These are phyloP conservation scores for Corylus heterophylla DNA, from an alignment of 306 rosid genomes.

Conservation along the genomic window DNA sequence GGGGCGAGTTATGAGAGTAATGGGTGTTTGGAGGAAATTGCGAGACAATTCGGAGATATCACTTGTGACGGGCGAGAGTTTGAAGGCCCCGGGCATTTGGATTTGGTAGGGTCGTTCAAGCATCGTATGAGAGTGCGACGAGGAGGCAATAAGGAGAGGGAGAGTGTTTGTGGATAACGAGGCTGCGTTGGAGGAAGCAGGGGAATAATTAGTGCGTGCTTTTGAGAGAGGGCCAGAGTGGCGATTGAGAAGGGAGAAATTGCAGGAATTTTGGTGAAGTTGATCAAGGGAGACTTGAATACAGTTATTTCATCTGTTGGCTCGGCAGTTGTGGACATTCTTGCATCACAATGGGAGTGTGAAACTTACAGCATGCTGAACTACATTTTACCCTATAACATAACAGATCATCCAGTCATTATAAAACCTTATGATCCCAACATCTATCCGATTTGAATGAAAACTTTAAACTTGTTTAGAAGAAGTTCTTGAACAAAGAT, in stretches of 20 bases:
- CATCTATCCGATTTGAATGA: no score
- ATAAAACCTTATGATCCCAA: no score
- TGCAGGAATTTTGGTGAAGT: constrained; percentile 58
- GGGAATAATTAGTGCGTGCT: constrained; percentile 85
- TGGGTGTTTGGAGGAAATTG: constrained; percentile 61
- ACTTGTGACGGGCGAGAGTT: constrained; percentile 65
- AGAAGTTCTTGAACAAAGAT: no score
- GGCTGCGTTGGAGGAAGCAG: constrained; percentile 78
- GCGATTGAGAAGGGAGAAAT: constrained; percentile 56
- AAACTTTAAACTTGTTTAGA: no score
- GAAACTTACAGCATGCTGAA: constrained; percentile 31
- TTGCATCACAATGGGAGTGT: constrained; percentile 76
- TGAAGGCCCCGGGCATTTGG: constrained; percentile 82
- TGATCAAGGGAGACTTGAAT: constrained; percentile 60
- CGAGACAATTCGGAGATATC: constrained; percentile 58
- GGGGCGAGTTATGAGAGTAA: constrained; percentile 56
- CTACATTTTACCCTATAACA: no score
- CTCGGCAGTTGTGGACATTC: constrained; percentile 73
- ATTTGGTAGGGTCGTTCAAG: constrained; percentile 91
- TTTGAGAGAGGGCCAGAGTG: constrained; percentile 82
- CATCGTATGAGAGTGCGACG: constrained; percentile 86
- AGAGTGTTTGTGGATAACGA: constrained; percentile 78
- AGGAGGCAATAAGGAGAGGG: constrained; percentile 78
- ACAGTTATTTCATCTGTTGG: no score
- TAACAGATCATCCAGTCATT: no score